A percentile compares a stretch with the other conserved stretches of the same genome.
phyloP scores from a whole-genome alignment of 2,329 filamentous ascomycete species.

The Microdochium bolleyi region DNA sequence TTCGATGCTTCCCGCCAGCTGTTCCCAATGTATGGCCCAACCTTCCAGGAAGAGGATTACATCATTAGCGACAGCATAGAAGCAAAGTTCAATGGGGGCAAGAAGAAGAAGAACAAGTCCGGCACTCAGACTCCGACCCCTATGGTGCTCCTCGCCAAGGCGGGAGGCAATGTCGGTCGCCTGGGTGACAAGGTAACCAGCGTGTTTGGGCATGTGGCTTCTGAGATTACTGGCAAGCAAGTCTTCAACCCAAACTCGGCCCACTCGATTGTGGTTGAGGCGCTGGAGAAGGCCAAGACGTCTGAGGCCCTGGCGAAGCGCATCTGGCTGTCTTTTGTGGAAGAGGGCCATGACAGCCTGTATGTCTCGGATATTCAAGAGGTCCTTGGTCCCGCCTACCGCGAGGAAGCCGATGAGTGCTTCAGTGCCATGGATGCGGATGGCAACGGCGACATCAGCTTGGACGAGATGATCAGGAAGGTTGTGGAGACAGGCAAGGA shows the following conservation, averaged over 20 bases:
- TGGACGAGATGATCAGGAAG: conserved; percentile 91
- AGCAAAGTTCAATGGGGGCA: conserved; percentile 49
- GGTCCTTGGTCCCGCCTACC: conserved; percentile 70
- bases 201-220: conserved; percentile 85
- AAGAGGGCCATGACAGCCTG: conserved; percentile 77
- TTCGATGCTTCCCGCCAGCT: conserved; percentile 84
- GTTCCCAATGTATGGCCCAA: conserved; percentile 86
- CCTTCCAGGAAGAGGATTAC: conserved; percentile 88
- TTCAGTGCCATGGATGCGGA: conserved; percentile 78
- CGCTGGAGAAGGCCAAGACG: conserved; percentile 74
- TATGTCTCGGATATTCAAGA: conserved; percentile 77
- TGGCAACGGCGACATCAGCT: conserved; percentile 84
- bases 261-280: conserved; percentile 83
- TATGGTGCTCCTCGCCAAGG: conserved; percentile 63
- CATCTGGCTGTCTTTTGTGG: conserved; percentile 97
- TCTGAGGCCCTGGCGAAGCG: conserved; percentile 90
- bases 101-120: conserved; percentile 35
- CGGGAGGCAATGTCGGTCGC: conserved; percentile 59
- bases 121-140: conserved; percentile 68
- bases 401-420: conserved; percentile 75
- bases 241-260: conserved; percentile 89
- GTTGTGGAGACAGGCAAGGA: conserved; percentile 77
- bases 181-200: conserved; percentile 91
- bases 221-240: conserved; percentile 91
- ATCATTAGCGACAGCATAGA: conserved; percentile 81